Base-by-base conservation (phyloP, 1,284 basidiomycete species). In the Ustilago lituana region DNA sequence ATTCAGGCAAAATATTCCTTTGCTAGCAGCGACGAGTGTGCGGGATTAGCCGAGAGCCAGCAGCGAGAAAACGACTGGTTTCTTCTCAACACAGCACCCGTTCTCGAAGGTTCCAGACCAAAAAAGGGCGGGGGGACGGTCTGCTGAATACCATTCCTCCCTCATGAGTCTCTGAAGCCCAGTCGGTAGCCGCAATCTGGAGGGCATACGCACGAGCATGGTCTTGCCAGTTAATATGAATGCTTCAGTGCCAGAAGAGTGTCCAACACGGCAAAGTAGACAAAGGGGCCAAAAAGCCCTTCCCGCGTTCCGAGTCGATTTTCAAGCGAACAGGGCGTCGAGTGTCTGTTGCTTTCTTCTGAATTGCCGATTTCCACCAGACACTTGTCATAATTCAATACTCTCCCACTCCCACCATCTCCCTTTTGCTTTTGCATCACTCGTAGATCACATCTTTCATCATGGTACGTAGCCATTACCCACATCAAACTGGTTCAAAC, bases 101-200 rank as follows among this genome's bases (percentile, higher is more conserved):
- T 50, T 64, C 61, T 57, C 29, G 61, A 64, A 64, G 32, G 29
- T 64, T 64, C 61, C 54, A 64, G 50, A 49, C 54, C 5, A 12
- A 6, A 19, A 14, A 19, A 29, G 11, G 19, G 35, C 27, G 32
- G 15, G 29, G 27, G n/a, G n/a, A n/a, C n/a, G n/a, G n/a, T n/a
- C n/a, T n/a, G n/a, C n/a, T n/a, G n/a, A n/a, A n/a, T n/a, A n/a
- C n/a, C n/a, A n/a, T n/a, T n/a, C n/a, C n/a, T n/a, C n/a, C n/a
- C n/a, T n/a, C n/a, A n/a, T n/a, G n/a, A n/a, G n/a, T n/a, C n/a
- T n/a, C n/a, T n/a, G n/a, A n/a, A n/a, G n/a, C n/a, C n/a, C n/a
- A n/a, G n/a, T n/a, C n/a, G n/a, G n/a, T n/a, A n/a, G n/a, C n/a
- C n/a, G n/a, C n/a, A n/a, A n/a, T n/a, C n/a, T n/a, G n/a, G n/a